Evolutionary conservation across 768 basidiomycete species (phyloP).

Genomic region (Mycena crocata): DNA sequence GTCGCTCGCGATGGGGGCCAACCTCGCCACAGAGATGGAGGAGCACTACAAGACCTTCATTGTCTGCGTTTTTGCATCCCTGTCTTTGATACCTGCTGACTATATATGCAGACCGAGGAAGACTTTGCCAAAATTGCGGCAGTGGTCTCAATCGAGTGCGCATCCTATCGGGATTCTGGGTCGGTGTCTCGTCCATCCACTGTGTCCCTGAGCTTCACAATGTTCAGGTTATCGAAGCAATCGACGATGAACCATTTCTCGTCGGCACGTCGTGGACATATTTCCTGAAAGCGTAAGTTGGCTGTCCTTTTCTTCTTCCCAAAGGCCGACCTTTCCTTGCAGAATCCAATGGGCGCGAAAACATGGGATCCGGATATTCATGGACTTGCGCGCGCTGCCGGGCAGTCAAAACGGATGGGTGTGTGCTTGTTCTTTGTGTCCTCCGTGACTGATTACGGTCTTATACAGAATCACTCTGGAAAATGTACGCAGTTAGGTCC

Average conservation of each 20-base stretch:
- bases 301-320: conserved; percentile 29
- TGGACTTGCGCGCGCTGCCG: conserved; percentile 81
- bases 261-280: conserved; percentile 79
- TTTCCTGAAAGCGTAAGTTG: conserved; percentile 61
- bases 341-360: conserved; percentile 88
- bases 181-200: not conserved
- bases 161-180: conserved; percentile 88
- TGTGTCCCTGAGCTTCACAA: not conserved
- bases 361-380: conserved; percentile 89
- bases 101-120: conserved; percentile 65
- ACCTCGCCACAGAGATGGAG: conserved; percentile 75
- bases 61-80: conserved; percentile 58
- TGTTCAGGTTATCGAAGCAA: conserved; percentile 72
- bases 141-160: conserved; percentile 89
- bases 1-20: conserved; percentile 74
- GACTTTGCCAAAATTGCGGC: conserved; percentile 80
- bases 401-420: conserved; percentile 90
- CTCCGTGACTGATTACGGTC: not conserved
- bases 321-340: no score
- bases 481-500: conserved; percentile 42
- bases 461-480: conserved; percentile 63
- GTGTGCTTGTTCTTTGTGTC: conserved; percentile 29
- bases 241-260: conserved; percentile 85
- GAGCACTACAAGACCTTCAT: conserved; percentile 90
- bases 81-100: not conserved